Conservation (phyloP, 805 yeast species). For the Clavispora fructus region DNA sequence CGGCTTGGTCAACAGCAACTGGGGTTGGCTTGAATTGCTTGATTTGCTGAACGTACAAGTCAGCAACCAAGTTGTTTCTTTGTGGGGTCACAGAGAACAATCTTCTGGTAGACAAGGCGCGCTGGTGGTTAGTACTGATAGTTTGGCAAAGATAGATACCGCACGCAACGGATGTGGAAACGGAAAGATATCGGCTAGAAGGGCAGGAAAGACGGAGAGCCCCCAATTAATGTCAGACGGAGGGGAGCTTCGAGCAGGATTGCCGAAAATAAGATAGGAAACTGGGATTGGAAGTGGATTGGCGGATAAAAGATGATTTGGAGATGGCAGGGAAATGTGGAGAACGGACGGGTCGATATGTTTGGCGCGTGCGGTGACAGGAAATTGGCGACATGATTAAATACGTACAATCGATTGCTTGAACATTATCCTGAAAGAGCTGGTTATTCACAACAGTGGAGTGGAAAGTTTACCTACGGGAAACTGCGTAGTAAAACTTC, state of each 20-base stretch:
- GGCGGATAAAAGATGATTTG: not conserved
- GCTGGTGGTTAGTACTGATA: slow-evolving; percentile 15
- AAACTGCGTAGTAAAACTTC: slow-evolving; percentile 4
- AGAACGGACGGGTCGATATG: not conserved
- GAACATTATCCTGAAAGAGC: slow-evolving; percentile 21
- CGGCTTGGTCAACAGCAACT: slow-evolving; percentile 67
- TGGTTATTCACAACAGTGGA: slow-evolving; percentile 1
- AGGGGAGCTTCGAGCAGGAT: too few species aligned
- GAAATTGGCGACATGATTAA: not conserved
- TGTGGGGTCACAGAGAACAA: slow-evolving; percentile 38
- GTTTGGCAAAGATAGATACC: not conserved
- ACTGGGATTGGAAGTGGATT: not conserved
- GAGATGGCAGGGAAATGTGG: not conserved
- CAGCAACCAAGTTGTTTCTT: slow-evolving; percentile 64
- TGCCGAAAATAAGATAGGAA: not conserved
- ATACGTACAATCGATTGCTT: slow-evolving; percentile 40
- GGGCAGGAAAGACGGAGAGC: too few species aligned
- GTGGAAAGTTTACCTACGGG: not conserved
- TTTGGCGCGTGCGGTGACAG: not conserved
- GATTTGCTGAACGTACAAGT: slow-evolving; percentile 81
- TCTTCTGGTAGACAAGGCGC: slow-evolving; percentile 33
- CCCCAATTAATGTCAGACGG: too few species aligned
- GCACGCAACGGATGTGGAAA: too few species aligned
- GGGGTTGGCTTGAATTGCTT: slow-evolving; percentile 85
- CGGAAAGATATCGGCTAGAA: too few species aligned